These are phyloP conservation scores for Jatropha multifida DNA, from an alignment of 441 rosid species.

Conservation along the genomic window DNA sequence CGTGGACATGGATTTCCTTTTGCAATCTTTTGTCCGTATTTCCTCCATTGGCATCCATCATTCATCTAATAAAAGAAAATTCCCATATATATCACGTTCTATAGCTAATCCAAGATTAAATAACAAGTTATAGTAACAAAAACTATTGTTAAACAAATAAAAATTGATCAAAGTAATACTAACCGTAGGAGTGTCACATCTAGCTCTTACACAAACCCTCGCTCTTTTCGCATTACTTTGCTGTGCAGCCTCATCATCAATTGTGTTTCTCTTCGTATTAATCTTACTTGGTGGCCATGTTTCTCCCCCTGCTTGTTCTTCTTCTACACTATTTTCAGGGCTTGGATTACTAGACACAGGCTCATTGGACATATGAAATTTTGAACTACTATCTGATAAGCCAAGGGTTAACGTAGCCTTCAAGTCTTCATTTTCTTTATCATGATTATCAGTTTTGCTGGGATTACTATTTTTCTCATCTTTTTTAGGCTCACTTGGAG, in stretches of 20 bases:
- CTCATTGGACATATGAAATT: slow-evolving; percentile 27
- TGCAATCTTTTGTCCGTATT: slow-evolving; percentile 90
- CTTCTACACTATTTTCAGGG: slow-evolving; percentile 41
- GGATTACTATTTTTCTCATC: slow-evolving; percentile 37
- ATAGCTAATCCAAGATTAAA: too few relatives aligned
- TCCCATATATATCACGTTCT: too few relatives aligned
- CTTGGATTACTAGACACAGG: slow-evolving; percentile 29
- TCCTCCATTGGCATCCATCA: slow-evolving; percentile 96
- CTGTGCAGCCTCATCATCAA: slow-evolving; percentile 54
- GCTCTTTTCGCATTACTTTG: slow-evolving; percentile 69
- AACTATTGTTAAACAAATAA: neutral
- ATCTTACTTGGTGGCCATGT: slow-evolving; percentile 53
- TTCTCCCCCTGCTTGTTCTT: slow-evolving; percentile 35
- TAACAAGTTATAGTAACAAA: too few relatives aligned
- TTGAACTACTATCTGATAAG: slow-evolving; percentile 31
- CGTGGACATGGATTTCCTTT: slow-evolving; percentile 93
- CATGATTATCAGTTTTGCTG: slow-evolving; percentile 14
- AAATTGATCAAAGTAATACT: slow-evolving; percentile 12
- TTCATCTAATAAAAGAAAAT: slow-evolving; percentile 50
- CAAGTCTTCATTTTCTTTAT: slow-evolving; percentile 35
- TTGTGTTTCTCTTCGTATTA: slow-evolving; percentile 29
- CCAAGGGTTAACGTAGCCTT: slow-evolving; percentile 60
- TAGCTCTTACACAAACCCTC: slow-evolving; percentile 82
- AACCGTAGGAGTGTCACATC: slow-evolving; percentile 92
- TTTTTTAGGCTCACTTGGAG: slow-evolving; percentile 31